A percentile compares a stretch with the other conserved stretches of the same genome.
phyloP scores from a whole-genome alignment of 345 rosid species.

The Hibiscus mutabilis region DNA sequence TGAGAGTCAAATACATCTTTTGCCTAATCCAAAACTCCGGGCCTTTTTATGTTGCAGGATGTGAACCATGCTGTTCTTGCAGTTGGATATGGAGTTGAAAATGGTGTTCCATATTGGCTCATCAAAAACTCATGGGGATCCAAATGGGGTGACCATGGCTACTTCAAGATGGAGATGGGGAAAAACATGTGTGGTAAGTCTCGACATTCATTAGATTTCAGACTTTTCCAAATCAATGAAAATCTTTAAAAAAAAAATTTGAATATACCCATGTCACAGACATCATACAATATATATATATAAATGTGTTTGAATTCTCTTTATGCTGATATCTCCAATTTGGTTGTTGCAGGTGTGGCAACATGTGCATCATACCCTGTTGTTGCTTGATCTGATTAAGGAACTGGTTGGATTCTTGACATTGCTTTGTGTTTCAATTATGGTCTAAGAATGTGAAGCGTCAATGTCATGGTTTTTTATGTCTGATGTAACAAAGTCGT shows the following conservation, averaged over 20 bases:
- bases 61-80: conserved; percentile 98
- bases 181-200: conserved; percentile 97
- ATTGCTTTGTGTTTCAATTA: neutral
- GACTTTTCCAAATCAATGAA: too few relatives aligned
- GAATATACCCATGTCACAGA: too few relatives aligned
- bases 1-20: neutral
- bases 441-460: neutral
- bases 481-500: too few relatives aligned
- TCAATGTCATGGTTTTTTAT: conserved; percentile 1
- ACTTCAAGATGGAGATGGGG: conserved; percentile 95
- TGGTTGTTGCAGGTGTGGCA: conserved; percentile 66
- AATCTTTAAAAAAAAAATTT: too few relatives aligned
- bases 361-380: conserved; percentile 90
- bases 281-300: too few relatives aligned
- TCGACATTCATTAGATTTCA: neutral
- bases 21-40: neutral
- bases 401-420: neutral
- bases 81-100: conserved; percentile 85
- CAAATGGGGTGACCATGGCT: conserved; percentile 72
- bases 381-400: conserved; percentile 36
- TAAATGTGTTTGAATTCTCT: neutral
- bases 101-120: conserved; percentile 80
- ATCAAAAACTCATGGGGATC: conserved; percentile 93
- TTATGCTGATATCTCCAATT: conserved; percentile 2
- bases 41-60: conserved; percentile 42